Conservation (phyloP, 441 rosid species). For the Arabidopsis lyrata region DNA sequence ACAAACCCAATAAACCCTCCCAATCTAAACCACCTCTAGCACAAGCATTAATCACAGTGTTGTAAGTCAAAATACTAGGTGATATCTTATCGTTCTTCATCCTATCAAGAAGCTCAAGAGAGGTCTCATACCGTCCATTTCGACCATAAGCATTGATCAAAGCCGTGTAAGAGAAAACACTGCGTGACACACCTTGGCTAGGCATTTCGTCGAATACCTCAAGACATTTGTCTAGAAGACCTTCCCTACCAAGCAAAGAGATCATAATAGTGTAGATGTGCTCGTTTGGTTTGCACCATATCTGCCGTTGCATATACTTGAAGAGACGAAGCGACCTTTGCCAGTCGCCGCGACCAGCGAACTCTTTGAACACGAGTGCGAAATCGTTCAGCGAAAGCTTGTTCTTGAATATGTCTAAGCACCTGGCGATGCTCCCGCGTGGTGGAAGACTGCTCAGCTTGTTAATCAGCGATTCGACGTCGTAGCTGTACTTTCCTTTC, state of each 20-base stretch:
- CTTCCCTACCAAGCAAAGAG: slow-evolving; percentile 86
- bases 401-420: slow-evolving; percentile 82
- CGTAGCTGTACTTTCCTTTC: slow-evolving; percentile 94
- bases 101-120: slow-evolving; percentile 78
- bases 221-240: slow-evolving; percentile 76
- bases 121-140: slow-evolving; percentile 72
- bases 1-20: slow-evolving; percentile 91
- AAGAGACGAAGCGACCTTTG: slow-evolving; percentile 90
- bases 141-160: slow-evolving; percentile 91
- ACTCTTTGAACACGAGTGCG: slow-evolving; percentile 86
- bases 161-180: slow-evolving; percentile 88
- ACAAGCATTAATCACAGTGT: slow-evolving; percentile 88
- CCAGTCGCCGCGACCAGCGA: slow-evolving; percentile 95
- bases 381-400: slow-evolving; percentile 90
- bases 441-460: slow-evolving; percentile 95
- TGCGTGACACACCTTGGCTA: slow-evolving; percentile 70
- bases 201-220: slow-evolving; percentile 96
- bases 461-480: slow-evolving; percentile 93
- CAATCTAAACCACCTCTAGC: slow-evolving; percentile 91
- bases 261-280: slow-evolving; percentile 93
- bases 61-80: slow-evolving; percentile 87
- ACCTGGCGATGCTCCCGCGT: slow-evolving; percentile 93
- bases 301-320: slow-evolving; percentile 96
- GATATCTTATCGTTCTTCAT: slow-evolving; percentile 82
- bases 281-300: slow-evolving; percentile 97